Conservation (phyloP, 2,329 filamentous ascomycete species). For the Shiraia sp. region DNA sequence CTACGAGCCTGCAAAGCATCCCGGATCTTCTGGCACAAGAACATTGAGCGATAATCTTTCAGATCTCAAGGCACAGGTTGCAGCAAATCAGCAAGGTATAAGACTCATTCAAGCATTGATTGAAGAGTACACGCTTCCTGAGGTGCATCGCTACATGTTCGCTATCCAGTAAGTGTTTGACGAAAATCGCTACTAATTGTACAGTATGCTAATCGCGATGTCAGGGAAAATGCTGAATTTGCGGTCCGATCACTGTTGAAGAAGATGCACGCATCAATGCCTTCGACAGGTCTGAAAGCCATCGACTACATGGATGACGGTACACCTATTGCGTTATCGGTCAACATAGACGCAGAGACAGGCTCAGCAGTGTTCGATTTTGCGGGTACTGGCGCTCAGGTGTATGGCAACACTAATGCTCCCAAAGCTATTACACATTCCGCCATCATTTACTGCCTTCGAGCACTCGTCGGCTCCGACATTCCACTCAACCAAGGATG, state of each 20-base stretch:
- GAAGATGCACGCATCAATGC: constrained; percentile 12
- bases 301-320: constrained; percentile 51
- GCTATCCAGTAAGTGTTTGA: no score
- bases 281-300: constrained; percentile 23
- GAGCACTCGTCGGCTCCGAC: constrained; percentile 33
- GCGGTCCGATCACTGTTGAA: constrained; percentile 39
- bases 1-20: constrained; percentile 30
- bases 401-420: constrained; percentile 43
- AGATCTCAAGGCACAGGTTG: constrained; percentile 43
- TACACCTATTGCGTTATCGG: constrained; percentile 37
- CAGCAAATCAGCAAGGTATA: constrained; percentile 42
- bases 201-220: no score
- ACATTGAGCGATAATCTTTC: constrained; percentile 40
- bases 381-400: constrained; percentile 44
- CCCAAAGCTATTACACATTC: constrained; percentile 45
- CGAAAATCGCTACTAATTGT: no score
- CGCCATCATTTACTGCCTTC: constrained; percentile 31
- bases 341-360: constrained; percentile 36
- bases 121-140: constrained; percentile 36
- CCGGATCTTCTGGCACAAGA: constrained; percentile 37
- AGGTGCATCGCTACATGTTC: constrained; percentile 49
- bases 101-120: constrained; percentile 43
- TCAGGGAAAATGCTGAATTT: constrained; percentile 41
- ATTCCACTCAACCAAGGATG: constrained; percentile 44
- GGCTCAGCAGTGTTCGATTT: constrained; percentile 47